Conservation (phyloP, 2,329 filamentous ascomycete genomes). For the Trichoderma sp. region DNA sequence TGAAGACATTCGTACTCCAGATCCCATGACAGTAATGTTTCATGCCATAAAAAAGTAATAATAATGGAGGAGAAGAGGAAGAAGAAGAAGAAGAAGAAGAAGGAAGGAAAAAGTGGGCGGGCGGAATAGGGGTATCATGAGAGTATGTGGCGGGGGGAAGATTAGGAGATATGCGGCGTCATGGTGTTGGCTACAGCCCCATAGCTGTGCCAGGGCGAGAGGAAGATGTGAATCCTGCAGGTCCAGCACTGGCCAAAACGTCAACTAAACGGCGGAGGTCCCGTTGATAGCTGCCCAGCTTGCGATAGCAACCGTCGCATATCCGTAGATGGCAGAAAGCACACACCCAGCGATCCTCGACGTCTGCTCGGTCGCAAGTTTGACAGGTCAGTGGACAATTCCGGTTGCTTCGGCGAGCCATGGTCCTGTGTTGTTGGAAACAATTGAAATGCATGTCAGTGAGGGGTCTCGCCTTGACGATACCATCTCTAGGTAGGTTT, state of each 20-base stretch:
- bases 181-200: conserved; percentile 22
- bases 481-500: conserved; percentile 33
- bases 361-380: conserved; percentile 48
- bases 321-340: conserved; percentile 52
- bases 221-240: conserved; percentile 24
- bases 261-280: conserved; percentile 45
- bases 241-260: conserved; percentile 22
- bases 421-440: conserved; percentile 46
- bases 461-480: conserved; percentile 45
- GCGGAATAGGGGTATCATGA: conserved; percentile 13
- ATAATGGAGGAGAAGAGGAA: conserved; percentile 7
- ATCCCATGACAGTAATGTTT: neutral
- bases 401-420: conserved; percentile 49
- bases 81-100: conserved; percentile 13
- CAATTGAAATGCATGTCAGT: conserved; percentile 47
- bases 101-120: conserved; percentile 2
- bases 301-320: conserved; percentile 47
- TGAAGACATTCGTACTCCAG: conserved; percentile 17
- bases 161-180: neutral
- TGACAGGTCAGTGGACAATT: conserved; percentile 54
- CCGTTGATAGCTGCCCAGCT: conserved; percentile 41
- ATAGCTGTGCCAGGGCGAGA: conserved; percentile 26
- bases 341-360: conserved; percentile 47
- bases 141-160: conserved; percentile 7
- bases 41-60: neutral